A percentile compares a stretch with the other conserved stretches of the same genome.
phyloP scores from a whole-genome alignment of 495 filamentous ascomycete species.

The Talaromyces liani region DNA sequence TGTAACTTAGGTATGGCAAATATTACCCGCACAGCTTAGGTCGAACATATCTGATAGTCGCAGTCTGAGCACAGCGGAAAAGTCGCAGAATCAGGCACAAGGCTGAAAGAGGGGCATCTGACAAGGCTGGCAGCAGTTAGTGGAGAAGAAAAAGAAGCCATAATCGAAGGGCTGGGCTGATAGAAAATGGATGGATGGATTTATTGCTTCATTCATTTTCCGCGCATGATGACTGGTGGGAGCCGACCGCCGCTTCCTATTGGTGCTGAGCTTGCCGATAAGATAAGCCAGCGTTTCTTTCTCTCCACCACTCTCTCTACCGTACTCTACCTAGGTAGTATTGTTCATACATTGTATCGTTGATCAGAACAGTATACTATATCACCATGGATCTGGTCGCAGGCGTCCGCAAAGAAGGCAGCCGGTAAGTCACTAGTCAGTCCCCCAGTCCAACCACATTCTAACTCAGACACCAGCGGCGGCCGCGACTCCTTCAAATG shows the following conservation, averaged over 20 bases:
- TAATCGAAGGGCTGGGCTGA: not conserved
- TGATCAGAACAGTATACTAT: not conserved
- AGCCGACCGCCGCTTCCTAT: not conserved
- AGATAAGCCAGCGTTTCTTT: not conserved
- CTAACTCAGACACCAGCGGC: slow-evolving; percentile 46
- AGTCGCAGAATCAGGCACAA: not conserved
- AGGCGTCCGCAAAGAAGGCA: slow-evolving; percentile 86
- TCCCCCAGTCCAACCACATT: too few species aligned
- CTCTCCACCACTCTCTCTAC: not conserved
- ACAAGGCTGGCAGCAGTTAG: not conserved
- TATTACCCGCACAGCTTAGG: not conserved
- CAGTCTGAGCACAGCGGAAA: not conserved
- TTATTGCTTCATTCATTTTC: not conserved
- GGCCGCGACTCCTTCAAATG: slow-evolving; percentile 91
- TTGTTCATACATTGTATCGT: not conserved
- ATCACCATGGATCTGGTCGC: slow-evolving; percentile 84
- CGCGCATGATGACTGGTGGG: not conserved
- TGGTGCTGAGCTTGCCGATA: not conserved
- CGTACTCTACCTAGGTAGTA: not conserved
- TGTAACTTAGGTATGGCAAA: not conserved
- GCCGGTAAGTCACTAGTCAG: too few species aligned
- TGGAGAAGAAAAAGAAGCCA: not conserved
- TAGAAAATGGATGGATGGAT: not conserved
- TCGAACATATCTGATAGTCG: not conserved
- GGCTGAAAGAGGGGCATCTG: not conserved